phyloP scores from a whole-genome alignment of 2,329 filamentous ascomycete genomes.

The Hawksworthiomyces lignivorus region DNA sequence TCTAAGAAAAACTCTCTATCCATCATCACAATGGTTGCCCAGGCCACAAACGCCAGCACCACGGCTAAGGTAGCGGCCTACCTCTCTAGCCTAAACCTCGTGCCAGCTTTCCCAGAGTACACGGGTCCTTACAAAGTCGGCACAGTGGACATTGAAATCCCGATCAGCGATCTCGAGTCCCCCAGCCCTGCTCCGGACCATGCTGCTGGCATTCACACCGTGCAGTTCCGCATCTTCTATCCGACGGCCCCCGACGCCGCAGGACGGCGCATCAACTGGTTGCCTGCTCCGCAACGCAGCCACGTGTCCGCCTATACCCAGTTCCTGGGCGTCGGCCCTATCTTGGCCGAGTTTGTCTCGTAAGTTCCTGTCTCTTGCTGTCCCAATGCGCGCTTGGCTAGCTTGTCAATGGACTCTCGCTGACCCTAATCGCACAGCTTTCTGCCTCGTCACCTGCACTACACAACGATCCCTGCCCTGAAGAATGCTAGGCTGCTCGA shows the following conservation, averaged over 20 bases:
- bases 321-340: conserved; percentile 60
- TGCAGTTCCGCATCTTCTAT: conserved; percentile 79
- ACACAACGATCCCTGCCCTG: conserved; percentile 62
- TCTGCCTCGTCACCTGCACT: conserved; percentile 64
- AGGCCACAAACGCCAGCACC: neutral
- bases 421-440: conserved; percentile 49
- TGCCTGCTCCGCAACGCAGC: conserved; percentile 67
- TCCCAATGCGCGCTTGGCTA: no score
- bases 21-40: neutral
- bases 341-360: conserved; percentile 53
- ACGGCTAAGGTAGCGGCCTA: conserved; percentile 35
- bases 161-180: conserved; percentile 50
- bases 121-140: conserved; percentile 73
- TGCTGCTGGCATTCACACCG: conserved; percentile 55
- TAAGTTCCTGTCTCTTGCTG: conserved; percentile 33
- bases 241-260: conserved; percentile 50
- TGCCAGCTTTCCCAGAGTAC: conserved; percentile 67
- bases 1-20: neutral
- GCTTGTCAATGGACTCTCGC: no score
- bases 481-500: conserved; percentile 61
- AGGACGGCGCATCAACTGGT: conserved; percentile 62
- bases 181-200: conserved; percentile 47
- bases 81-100: conserved; percentile 53
- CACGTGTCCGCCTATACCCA: conserved; percentile 68
- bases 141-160: conserved; percentile 73